phyloP scores from a whole-genome alignment of 2,329 filamentous ascomycete genomes.

The Achaetomium macrosporum region DNA sequence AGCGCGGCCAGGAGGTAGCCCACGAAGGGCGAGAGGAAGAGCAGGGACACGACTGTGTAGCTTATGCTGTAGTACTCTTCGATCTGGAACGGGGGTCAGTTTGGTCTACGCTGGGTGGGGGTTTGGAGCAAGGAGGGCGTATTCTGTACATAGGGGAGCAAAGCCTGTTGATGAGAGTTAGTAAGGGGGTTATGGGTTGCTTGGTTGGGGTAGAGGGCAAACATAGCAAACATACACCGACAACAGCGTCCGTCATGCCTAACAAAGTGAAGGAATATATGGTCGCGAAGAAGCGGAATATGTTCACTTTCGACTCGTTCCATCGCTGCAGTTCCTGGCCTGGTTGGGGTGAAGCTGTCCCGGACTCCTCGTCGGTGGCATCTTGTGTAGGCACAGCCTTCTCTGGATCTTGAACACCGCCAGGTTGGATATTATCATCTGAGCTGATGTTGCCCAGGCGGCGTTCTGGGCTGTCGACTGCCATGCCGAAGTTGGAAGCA shows the following conservation, averaged over 20 bases:
- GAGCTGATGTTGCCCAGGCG: background rate
- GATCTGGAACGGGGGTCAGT: conserved; percentile 34
- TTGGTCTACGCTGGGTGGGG: background rate
- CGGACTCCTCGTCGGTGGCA: conserved; percentile 20
- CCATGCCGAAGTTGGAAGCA: background rate
- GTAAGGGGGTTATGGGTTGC: background rate
- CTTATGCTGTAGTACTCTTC: conserved; percentile 56
- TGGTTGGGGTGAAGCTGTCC: background rate
- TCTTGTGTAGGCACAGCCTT: conserved; percentile 6
- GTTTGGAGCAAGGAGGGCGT: background rate
- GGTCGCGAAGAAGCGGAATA: conserved; percentile 52
- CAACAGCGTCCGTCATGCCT: conserved; percentile 63
- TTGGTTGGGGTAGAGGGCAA: background rate
- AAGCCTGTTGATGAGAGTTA: conserved; percentile 32
- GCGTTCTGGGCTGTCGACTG: background rate
- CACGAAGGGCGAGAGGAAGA: conserved; percentile 61
- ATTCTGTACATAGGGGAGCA: conserved; percentile 41
- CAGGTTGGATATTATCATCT: background rate
- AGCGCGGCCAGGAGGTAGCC: conserved; percentile 61
- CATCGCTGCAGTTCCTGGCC: conserved; percentile 45
- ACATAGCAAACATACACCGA: conserved; percentile 45
- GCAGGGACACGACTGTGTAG: conserved; percentile 58
- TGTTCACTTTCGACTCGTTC: conserved; percentile 57
- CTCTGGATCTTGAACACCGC: conserved; percentile 3
- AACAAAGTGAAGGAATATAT: conserved; percentile 59